Conservation (phyloP, 768 basidiomycete species). For the Tylopilus balloui region DNA sequence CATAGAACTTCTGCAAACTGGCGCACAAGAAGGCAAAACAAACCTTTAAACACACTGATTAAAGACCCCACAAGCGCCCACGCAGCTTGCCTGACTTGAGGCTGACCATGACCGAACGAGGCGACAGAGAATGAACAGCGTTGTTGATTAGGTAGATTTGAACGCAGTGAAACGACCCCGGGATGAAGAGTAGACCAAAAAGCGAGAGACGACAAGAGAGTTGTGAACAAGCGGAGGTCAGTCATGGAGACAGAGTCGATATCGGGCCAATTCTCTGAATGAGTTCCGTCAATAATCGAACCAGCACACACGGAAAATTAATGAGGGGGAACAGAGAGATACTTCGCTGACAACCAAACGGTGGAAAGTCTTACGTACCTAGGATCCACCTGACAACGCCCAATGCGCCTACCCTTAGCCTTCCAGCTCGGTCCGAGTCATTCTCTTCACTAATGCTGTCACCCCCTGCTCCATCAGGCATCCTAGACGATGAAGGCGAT, state of each 20-base stretch:
- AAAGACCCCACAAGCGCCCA: slow-evolving; percentile 56
- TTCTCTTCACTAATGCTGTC: slow-evolving; percentile 53
- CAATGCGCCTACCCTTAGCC: slow-evolving; percentile 64
- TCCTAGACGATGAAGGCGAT: slow-evolving; percentile 19
- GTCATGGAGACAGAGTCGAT: slow-evolving; percentile 1
- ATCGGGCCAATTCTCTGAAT: slow-evolving; percentile 16
- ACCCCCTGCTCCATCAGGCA: slow-evolving; percentile 15
- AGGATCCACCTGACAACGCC: slow-evolving; percentile 62
- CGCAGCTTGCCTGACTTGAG: slow-evolving; percentile 64
- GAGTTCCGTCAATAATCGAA: slow-evolving; percentile 1
- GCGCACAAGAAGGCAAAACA: not conserved
- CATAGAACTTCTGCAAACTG: not conserved
- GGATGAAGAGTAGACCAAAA: slow-evolving; percentile 60
- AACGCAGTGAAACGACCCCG: slow-evolving; percentile 39
- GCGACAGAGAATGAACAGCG: slow-evolving; percentile 12
- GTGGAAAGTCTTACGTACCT: slow-evolving; percentile 39
- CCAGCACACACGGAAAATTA: not conserved
- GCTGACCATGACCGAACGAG: slow-evolving; percentile 59
- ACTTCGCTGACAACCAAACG: not conserved
- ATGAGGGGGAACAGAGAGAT: not conserved
- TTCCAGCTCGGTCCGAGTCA: slow-evolving; percentile 63
- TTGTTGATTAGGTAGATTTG: slow-evolving; percentile 30
- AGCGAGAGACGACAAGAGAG: slow-evolving; percentile 31
- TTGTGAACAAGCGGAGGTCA: slow-evolving; percentile 1
- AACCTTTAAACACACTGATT: slow-evolving; percentile 45